Percentiles rank a stretch among this genome's conserved stretches.
phyloP scores from a whole-genome alignment of 306 rosid genomes.

The Phaseolus lunatus region DNA sequence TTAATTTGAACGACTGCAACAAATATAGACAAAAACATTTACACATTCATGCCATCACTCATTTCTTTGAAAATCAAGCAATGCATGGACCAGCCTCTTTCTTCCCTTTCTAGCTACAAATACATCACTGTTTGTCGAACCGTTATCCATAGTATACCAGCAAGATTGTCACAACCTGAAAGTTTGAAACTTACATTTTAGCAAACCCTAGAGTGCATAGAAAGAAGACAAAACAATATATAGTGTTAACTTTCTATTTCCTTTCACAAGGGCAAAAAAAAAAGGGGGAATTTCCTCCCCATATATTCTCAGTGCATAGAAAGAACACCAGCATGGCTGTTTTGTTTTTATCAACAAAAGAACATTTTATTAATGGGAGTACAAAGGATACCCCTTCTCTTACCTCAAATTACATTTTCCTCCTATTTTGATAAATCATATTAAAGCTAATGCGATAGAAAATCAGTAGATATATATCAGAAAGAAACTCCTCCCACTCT shows the following conservation, averaged over 20 bases:
- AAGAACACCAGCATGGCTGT: background rate
- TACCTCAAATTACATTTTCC: background rate
- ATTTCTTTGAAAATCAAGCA: background rate
- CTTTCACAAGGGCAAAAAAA: background rate
- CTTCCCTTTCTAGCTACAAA: background rate
- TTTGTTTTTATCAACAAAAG: background rate
- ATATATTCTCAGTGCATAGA: no score
- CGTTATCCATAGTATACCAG: background rate
- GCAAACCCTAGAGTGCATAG: constrained; percentile 40
- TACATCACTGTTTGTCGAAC: background rate
- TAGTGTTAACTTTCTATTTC: background rate
- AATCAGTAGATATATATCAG: background rate
- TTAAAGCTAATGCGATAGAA: background rate
- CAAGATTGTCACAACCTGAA: constrained; percentile 9
- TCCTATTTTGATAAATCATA: background rate
- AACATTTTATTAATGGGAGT: background rate
- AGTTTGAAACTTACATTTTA: constrained; percentile 1
- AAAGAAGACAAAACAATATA: constrained; percentile 8
- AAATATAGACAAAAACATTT: background rate
- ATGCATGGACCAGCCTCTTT: background rate
- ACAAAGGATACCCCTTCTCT: background rate
- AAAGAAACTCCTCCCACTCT: background rate
- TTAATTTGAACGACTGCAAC: background rate
- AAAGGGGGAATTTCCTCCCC: background rate
- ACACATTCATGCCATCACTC: constrained; percentile 18